phyloP scores from a whole-genome alignment of 768 basidiomycete species.

The Dentipellis fragilis region DNA sequence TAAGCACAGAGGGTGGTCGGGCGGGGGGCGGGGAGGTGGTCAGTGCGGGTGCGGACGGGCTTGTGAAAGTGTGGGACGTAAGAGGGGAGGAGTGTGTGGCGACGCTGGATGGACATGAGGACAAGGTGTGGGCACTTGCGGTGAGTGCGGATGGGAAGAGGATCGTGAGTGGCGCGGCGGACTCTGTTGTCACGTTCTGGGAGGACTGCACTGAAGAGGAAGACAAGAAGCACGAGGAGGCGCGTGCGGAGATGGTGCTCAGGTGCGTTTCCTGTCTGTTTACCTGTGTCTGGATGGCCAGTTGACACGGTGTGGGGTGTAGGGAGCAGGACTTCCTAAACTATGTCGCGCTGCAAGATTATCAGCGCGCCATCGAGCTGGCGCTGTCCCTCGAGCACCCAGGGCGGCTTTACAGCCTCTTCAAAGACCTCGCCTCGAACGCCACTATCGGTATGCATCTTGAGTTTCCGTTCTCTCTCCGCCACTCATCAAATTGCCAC shows the following conservation, averaged over 20 bases:
- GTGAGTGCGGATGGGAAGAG: conserved; percentile 72
- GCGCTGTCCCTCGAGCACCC: conserved; percentile 93
- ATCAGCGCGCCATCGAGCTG: conserved; percentile 82
- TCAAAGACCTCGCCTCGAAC: conserved; percentile 45
- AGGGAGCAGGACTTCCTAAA: conserved; percentile 97
- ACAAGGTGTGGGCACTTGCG: conserved; percentile 84
- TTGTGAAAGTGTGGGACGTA: conserved; percentile 94
- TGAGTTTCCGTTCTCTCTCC: not conserved
- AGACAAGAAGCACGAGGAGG: conserved; percentile 61
- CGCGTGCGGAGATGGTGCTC: conserved; percentile 63
- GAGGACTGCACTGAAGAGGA: conserved; percentile 86
- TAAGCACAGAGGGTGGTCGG: conserved; percentile 39
- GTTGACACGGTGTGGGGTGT: not conserved
- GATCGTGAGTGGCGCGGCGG: conserved; percentile 90
- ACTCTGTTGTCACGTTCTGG: conserved; percentile 96
- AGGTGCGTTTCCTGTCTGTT: conserved; percentile 44
- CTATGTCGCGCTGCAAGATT: conserved; percentile 80
- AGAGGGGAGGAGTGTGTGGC: conserved; percentile 77
- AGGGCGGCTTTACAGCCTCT: conserved; percentile 72
- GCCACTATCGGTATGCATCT: conserved; percentile 8
- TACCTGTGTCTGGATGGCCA: not conserved
- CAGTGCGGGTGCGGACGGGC: conserved; percentile 85
- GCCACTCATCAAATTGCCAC: not conserved
- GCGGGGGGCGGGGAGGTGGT: conserved; percentile 48
- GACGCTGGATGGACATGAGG: conserved; percentile 95